phyloP scores from a whole-genome alignment of 2,329 filamentous ascomycete genomes.

The Fusarium buxicola region DNA sequence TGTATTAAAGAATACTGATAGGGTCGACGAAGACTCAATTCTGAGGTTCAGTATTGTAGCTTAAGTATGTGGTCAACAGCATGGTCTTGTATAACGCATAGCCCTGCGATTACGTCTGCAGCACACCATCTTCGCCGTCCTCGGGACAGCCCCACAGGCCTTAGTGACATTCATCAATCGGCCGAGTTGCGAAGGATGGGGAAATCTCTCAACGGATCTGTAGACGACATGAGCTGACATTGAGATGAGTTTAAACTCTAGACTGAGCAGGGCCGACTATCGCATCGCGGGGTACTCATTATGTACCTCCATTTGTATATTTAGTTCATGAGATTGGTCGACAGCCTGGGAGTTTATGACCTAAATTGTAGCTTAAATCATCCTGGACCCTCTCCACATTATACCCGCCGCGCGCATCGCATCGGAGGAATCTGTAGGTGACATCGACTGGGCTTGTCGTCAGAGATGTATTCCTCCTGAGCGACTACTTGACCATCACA shows the following conservation, averaged over 20 bases:
- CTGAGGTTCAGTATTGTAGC: neutral
- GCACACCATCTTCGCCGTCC: too few relatives aligned
- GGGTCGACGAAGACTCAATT: neutral
- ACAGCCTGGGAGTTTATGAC: too few relatives aligned
- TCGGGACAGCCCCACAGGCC: slow-evolving; percentile 7
- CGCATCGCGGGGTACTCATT: too few relatives aligned
- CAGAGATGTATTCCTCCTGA: slow-evolving; percentile 4
- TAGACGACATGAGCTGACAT: neutral
- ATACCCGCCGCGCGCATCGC: slow-evolving; percentile 3
- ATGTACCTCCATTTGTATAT: too few relatives aligned
- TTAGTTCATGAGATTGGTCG: too few relatives aligned
- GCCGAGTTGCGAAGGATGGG: neutral
- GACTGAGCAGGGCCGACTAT: neutral
- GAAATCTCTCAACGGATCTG: neutral
- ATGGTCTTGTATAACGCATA: neutral
- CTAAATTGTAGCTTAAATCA: neutral
- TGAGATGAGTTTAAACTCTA: neutral
- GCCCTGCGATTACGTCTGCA: neutral
- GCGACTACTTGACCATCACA: neutral
- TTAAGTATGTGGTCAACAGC: neutral
- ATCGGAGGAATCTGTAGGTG: slow-evolving; percentile 9
- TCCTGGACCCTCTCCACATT: neutral
- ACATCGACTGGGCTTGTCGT: slow-evolving; percentile 7
- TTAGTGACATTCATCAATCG: neutral
- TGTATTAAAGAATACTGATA: too few relatives aligned